phyloP scores from a whole-genome alignment of 345 rosid species.

The Eucalyptus tenuipes region DNA sequence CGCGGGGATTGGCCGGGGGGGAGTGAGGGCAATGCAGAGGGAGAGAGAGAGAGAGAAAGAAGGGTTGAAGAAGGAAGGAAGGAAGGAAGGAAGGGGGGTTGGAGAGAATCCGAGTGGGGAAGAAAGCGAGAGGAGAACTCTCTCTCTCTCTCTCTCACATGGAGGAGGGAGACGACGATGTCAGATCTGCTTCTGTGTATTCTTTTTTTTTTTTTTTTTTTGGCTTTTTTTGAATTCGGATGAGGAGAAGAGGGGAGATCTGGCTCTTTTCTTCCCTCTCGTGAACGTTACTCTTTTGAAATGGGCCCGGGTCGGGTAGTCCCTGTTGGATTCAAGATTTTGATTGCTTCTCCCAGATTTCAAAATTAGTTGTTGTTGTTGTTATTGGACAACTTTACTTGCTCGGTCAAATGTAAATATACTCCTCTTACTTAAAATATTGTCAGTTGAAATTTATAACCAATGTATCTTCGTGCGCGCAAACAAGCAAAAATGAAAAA shows the following conservation, averaged over 20 bases:
- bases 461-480: neutral
- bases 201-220: neutral
- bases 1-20: neutral
- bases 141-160: neutral
- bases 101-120: neutral
- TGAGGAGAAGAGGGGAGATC: neutral
- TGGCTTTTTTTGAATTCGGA: neutral
- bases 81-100: neutral
- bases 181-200: neutral
- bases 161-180: neutral
- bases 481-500: fast-evolving
- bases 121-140: neutral
- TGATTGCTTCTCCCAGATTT: neutral
- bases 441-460: fast-evolving
- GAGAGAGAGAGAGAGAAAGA: neutral
- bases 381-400: neutral
- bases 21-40: neutral
- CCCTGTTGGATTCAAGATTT: neutral
- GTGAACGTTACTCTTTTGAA: neutral
- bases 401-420: neutral
- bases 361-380: neutral
- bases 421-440: fast-evolving
- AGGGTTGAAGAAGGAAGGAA: neutral
- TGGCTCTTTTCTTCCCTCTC: neutral
- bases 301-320: neutral